Percentiles rank a stretch among this genome's conserved stretches.
Conservation (phyloP, 495 filamentous ascomycete genomes). For the Annulohypoxylon stygium region DNA sequence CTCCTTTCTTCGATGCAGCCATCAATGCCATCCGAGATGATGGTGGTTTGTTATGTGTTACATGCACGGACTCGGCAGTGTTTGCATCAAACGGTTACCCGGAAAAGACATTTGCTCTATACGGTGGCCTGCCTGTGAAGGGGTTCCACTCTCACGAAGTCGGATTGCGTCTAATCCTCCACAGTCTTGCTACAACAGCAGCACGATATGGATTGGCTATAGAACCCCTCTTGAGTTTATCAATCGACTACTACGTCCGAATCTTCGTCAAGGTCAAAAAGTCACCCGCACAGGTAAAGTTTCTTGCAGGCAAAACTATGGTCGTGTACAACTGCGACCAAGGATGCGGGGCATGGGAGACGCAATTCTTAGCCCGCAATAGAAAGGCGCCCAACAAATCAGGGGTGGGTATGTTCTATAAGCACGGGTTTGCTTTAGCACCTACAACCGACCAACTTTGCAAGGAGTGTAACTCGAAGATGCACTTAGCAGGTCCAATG, state of each 20-base stretch:
- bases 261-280: slow-evolving; percentile 87
- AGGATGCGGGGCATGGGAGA: slow-evolving; percentile 90
- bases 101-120: slow-evolving; percentile 91
- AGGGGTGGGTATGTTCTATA: slow-evolving; percentile 75
- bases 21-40: slow-evolving; percentile 84
- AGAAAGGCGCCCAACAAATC: slow-evolving; percentile 74
- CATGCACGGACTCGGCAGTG: slow-evolving; percentile 94
- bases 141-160: slow-evolving; percentile 88
- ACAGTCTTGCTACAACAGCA: slow-evolving; percentile 81
- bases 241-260: slow-evolving; percentile 94
- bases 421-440: slow-evolving; percentile 77
- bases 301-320: slow-evolving; percentile 90
- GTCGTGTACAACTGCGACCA: slow-evolving; percentile 89
- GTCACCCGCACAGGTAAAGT: slow-evolving; percentile 87
- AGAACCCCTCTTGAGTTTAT: slow-evolving; percentile 91
- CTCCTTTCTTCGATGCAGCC: slow-evolving; percentile 90
- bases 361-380: slow-evolving; percentile 77
- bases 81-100: slow-evolving; percentile 93
- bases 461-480: slow-evolving; percentile 86
- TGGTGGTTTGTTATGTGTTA: slow-evolving; percentile 92
- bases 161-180: slow-evolving; percentile 85
- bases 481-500: slow-evolving; percentile 92
- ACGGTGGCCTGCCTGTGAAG: slow-evolving; percentile 89
- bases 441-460: slow-evolving; percentile 74
- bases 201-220: slow-evolving; percentile 90